Percentiles rank a stretch among this genome's conserved stretches.
These are phyloP conservation scores for Plasmodium cynomolgi DNA, from an alignment of 169 alveolate species.

Conservation along the genomic window DNA sequence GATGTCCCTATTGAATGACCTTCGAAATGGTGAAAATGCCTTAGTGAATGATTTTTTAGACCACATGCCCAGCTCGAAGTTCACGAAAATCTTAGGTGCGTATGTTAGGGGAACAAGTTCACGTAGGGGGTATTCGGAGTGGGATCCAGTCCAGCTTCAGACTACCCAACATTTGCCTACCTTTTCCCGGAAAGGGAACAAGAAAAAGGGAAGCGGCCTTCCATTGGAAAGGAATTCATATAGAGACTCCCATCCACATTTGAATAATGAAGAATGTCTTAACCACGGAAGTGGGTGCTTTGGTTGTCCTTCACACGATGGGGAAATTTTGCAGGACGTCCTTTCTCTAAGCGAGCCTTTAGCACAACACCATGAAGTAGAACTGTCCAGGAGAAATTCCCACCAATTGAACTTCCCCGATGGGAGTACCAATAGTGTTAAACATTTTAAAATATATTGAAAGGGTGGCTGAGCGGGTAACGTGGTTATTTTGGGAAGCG, in stretches of 20 bases:
- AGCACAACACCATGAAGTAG: not conserved
- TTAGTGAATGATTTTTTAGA: slow-evolving; percentile 20
- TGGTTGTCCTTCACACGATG: not conserved
- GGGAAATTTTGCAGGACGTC: not conserved
- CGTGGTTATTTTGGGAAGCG: not conserved
- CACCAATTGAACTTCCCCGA: not conserved
- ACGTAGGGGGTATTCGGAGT: not conserved
- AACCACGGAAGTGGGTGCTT: no score
- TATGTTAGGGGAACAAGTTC: not conserved
- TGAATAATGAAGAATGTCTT: not conserved
- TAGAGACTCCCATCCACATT: not conserved
- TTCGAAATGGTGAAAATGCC: slow-evolving; percentile 13
- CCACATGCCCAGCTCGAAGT: slow-evolving; percentile 12
- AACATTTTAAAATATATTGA: not conserved
- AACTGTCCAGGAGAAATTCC: not conserved
- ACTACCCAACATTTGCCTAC: not conserved
- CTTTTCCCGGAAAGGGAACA: not conserved
- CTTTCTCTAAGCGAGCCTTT: not conserved
- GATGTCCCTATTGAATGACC: slow-evolving; percentile 37
- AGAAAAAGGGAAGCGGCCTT: not conserved
- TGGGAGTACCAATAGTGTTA: not conserved
- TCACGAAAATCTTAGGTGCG: slow-evolving; percentile 1
- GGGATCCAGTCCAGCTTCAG: not conserved
- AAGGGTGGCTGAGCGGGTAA: not conserved
- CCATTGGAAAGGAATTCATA: not conserved